phyloP scores from a whole-genome alignment of 1,284 basidiomycete genomes.

The Rhodotorula sp. region DNA sequence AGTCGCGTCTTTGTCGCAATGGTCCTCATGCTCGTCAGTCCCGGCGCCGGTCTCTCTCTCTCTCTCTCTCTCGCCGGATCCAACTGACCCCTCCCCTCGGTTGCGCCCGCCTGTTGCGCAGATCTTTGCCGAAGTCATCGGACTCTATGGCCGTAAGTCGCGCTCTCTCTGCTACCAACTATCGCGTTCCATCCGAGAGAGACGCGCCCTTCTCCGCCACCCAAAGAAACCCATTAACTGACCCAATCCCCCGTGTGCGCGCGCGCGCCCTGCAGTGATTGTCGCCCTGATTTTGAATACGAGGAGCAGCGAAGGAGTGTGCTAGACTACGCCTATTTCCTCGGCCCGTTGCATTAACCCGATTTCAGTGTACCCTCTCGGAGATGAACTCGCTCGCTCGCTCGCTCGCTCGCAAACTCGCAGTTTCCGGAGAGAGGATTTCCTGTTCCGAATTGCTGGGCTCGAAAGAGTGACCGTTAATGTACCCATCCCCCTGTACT shows the following conservation, averaged over 20 bases:
- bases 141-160: conserved; percentile 62
- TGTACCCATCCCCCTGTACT: too few species aligned
- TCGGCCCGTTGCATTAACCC: too few species aligned
- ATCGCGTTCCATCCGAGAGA: neutral
- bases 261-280: conserved; percentile 55
- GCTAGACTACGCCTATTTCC: conserved; percentile 5
- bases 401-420: neutral
- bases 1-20: conserved; percentile 87
- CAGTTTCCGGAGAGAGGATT: too few species aligned
- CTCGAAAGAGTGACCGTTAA: too few species aligned
- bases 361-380: too few species aligned
- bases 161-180: too few species aligned
- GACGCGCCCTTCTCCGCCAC: neutral
- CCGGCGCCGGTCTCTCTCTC: neutral
- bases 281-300: conserved; percentile 86
- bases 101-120: neutral
- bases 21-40: conserved; percentile 48
- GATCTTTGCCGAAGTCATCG: conserved; percentile 74
- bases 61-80: neutral
- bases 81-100: too few species aligned
- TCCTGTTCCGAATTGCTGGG: too few species aligned
- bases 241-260: neutral
- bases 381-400: neutral
- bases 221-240: neutral
- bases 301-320: conserved; percentile 29